Evolutionary conservation across 2,329 filamentous ascomycete species (phyloP), one percentile per base, ranked within the genome.

Genomic region (Dothistroma septosporum): DNA sequence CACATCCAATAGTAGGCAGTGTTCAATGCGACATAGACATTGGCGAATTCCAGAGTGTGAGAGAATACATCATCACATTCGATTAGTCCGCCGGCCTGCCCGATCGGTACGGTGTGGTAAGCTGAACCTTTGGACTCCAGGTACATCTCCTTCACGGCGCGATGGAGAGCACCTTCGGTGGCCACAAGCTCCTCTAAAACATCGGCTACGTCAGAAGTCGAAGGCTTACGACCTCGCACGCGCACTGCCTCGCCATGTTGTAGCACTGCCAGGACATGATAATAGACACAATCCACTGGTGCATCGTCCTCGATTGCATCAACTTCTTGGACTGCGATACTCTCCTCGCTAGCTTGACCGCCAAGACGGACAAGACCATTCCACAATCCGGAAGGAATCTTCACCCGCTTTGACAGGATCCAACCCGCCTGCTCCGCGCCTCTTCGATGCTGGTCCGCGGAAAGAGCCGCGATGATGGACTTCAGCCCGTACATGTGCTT

Each of bases 321-420:
- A 58, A 54, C 28, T 56, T 52, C 41, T 54, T 44, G 41, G 33
- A 37, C 33, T 16, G 33, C 33, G 14, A 37, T 37, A 37, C 33
- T 37, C 33, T 37, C 33, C 33, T 21, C 22, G 4, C n/a, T 16
- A 10, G 41, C 44, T 21, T 48, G 41, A 12, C 31, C 44, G n/a
- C 33, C 16, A 32, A 48, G 35, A 28, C 28, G 11, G 19, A 46
- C 48, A 2, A 61, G 47, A 4, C 22, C 50, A 28, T 58, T 44
- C 59, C 59, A 61, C 10, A 61, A 24, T 12, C 55, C 59, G 19
- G 58, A 52, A 2, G 56, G 59, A 7, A 61, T 35, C 9, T 56
- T 19, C 2, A 61, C 58, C 11, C 16, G 48, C 44, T 47, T 53
- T 33, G 57, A 55, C 8, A 61, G 48, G 14, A 52, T 47, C 31